Evolutionary conservation across 371 early-diverging fungal species (phyloP).

Genomic region (Apophysomyces trapeziformis): DNA sequence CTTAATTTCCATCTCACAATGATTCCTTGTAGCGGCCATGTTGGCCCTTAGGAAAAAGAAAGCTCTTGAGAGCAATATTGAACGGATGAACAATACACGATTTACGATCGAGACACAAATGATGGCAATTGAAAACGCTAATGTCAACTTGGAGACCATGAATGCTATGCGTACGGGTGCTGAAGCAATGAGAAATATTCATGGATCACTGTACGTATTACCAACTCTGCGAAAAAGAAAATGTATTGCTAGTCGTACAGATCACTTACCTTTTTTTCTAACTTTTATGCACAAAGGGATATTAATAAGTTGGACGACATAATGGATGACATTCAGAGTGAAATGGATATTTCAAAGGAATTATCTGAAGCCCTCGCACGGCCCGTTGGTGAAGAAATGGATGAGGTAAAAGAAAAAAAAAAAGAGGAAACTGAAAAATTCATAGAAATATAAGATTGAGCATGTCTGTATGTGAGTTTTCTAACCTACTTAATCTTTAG

Average conservation of each 20-base stretch:
- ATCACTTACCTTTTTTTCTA: conserved; percentile 13
- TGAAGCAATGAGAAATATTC: conserved; percentile 93
- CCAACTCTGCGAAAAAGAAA: neutral
- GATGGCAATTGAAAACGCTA: conserved; percentile 96
- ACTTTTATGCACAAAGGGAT: conserved; percentile 59
- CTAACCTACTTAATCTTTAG: conserved; percentile 24
- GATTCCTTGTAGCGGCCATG: conserved; percentile 70
- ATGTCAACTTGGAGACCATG: conserved; percentile 95
- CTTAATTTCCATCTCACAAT: neutral
- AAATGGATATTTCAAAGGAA: conserved; percentile 96
- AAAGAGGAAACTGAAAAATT: neutral
- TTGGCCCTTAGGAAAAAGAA: conserved; percentile 96
- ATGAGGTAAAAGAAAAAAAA: conserved; percentile 63
- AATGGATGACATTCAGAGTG: conserved; percentile 97
- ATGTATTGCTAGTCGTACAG: conserved; percentile 81
- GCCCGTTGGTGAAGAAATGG: conserved; percentile 89
- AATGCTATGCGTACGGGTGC: conserved; percentile 95
- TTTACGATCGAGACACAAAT: conserved; percentile 96
- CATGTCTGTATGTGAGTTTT: too few relatives aligned
- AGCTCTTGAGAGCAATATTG: conserved; percentile 83
- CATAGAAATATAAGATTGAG: too few relatives aligned
- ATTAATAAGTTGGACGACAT: conserved; percentile 94
- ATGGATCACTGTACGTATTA: conserved; percentile 82
- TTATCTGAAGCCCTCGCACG: conserved; percentile 93
- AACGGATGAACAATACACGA: conserved; percentile 86